Evolutionary conservation across 352 stramenopile species (phyloP), one percentile per base, ranked within the genome.

Genomic region (Plasmopara muralis): DNA sequence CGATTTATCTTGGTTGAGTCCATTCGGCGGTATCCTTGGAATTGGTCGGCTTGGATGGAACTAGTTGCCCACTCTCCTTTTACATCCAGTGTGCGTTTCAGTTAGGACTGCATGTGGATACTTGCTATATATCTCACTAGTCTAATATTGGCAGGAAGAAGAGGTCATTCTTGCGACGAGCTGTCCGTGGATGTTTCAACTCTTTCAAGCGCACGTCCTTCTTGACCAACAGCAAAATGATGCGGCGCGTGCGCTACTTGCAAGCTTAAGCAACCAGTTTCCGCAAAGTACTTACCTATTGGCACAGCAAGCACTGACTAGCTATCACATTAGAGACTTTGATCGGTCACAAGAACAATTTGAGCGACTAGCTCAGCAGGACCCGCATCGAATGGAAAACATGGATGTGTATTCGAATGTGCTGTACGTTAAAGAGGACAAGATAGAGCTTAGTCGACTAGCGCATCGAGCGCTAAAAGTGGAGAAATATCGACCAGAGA

Each of bases 11-110:
- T 93, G 6, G 43, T 87, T 38, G 77, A 82, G 49, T 88, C 83
- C 2, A 85, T 93, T 44, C 68, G 66, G 9, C 55, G 61, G 9
- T 91, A 85, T 49, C 83, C 83, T 13, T 93, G 72, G 72, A 98
- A 98, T 72, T 99, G 96, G 96, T 98, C 91, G 33, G 95, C 95
- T 9, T 99, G 96, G 96, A 92, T 98, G 62, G 95, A 98, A 64
- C 71, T 98, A 4, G 87, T 78, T 18, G 51, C 68, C 29, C 67
- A 85, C 43, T 87, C 74, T 20, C 73, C 72, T 16, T 87, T 86
- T 50, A 90, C 64, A 30, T 83, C 67, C 12, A 67, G 56, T 30
- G 52, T 67, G 47, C 45, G 62, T 57, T 25, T 4, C 13, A 46
- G 14, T 18, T 20, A 35, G 29, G 35, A 4, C 15, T 46, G 6